phyloP scores from a whole-genome alignment of 108 stramenopile genomes.

The Discostella stelligeroides region DNA sequence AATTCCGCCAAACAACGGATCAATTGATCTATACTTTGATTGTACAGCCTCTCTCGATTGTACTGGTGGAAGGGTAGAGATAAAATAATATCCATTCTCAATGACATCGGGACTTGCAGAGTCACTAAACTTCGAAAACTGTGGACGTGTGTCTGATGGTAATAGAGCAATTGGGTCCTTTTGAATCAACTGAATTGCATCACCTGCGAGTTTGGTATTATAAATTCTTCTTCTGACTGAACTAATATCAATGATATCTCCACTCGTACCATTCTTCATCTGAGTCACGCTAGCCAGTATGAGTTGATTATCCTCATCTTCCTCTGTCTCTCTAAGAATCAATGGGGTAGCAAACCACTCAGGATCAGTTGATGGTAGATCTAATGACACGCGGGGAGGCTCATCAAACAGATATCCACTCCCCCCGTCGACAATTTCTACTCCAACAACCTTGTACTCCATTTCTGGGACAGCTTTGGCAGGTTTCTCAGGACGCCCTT shows the following conservation, averaged over 20 bases:
- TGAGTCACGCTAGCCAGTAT: slow-evolving; percentile 49
- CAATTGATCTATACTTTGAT: slow-evolving; percentile 68
- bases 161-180: slow-evolving; percentile 68
- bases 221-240: slow-evolving; percentile 12
- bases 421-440: slow-evolving; percentile 59
- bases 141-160: slow-evolving; percentile 59
- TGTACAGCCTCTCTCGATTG: slow-evolving; percentile 24
- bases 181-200: slow-evolving; percentile 45
- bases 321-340: slow-evolving; percentile 16
- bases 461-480: slow-evolving; percentile 73
- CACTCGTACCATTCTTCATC: slow-evolving; percentile 31
- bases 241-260: slow-evolving; percentile 29
- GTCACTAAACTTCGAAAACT: slow-evolving; percentile 36
- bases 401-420: slow-evolving; percentile 71
- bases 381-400: slow-evolving; percentile 59
- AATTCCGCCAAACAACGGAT: slow-evolving; percentile 84
- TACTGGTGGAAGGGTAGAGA: slow-evolving; percentile 59
- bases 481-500: slow-evolving; percentile 29
- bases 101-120: slow-evolving; percentile 19
- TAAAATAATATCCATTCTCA: slow-evolving; percentile 51
- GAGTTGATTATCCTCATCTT: slow-evolving; percentile 42
- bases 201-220: slow-evolving; percentile 15
- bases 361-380: slow-evolving; percentile 63
- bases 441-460: slow-evolving; percentile 66
- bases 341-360: slow-evolving; percentile 76